Percentiles rank a stretch among this genome's conserved stretches.
Conservation (phyloP, 2,329 filamentous ascomycete species). For the Madurella mycetomatis region DNA sequence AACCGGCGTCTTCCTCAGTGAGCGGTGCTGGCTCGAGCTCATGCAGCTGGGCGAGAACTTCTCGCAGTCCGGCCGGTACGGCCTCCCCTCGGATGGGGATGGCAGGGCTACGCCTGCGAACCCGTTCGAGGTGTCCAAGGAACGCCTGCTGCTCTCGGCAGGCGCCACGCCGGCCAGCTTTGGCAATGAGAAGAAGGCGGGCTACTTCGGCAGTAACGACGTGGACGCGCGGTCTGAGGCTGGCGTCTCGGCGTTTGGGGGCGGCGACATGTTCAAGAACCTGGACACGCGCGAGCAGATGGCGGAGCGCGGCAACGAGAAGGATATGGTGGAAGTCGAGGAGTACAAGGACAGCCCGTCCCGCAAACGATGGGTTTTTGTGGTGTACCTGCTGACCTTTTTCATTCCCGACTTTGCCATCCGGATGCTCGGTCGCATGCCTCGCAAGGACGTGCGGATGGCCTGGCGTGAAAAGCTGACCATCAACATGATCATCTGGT, state of each 20-base stretch:
- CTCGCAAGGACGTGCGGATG: conserved; percentile 83
- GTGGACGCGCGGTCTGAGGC: conserved; percentile 85
- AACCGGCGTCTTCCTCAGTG: conserved; percentile 92
- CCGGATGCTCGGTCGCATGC: conserved; percentile 72
- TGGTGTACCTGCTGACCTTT: conserved; percentile 81
- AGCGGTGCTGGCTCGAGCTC: conserved; percentile 91
- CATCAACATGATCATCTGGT: conserved; percentile 97
- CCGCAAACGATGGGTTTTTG: conserved; percentile 84
- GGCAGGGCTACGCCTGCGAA: conserved; percentile 55
- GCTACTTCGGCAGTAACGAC: conserved; percentile 77
- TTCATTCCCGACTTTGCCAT: conserved; percentile 82
- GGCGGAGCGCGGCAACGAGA: conserved; percentile 90
- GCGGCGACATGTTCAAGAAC: conserved; percentile 97
- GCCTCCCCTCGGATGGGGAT: conserved; percentile 57
- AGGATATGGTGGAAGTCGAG: conserved; percentile 85
- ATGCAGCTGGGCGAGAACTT: conserved; percentile 65
- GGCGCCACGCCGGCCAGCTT: conserved; percentile 52
- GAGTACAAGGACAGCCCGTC: conserved; percentile 71
- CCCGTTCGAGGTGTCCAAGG: conserved; percentile 59
- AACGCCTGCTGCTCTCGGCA: conserved; percentile 47
- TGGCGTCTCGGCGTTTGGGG: conserved; percentile 83
- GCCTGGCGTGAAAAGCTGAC: conserved; percentile 97
- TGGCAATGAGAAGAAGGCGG: conserved; percentile 71
- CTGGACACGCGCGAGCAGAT: conserved; percentile 90
- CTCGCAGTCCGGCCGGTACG: conserved; percentile 51